Evolutionary conservation across 129 eudicot species (phyloP).

Genomic region (Logfia minima): DNA sequence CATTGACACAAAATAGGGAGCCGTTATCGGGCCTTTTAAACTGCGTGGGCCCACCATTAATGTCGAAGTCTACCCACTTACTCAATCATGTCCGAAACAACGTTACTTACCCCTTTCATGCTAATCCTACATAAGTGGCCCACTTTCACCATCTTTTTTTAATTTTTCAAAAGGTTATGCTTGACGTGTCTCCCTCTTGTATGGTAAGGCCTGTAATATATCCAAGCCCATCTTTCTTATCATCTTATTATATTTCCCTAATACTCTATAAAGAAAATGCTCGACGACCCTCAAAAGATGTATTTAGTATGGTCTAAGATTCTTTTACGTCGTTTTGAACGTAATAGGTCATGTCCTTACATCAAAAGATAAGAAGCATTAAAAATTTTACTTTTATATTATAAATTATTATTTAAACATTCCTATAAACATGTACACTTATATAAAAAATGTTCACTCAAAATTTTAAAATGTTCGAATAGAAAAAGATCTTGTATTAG

Average conservation of each 20-base stretch:
- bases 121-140: conserved; percentile 25
- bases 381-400: too few species aligned
- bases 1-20: neutral
- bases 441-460: too few species aligned
- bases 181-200: conserved; percentile 34
- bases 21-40: conserved; percentile 10
- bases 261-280: neutral
- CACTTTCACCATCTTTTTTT: conserved; percentile 23
- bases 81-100: conserved; percentile 19
- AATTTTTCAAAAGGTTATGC: conserved; percentile 20
- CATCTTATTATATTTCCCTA: neutral
- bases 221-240: neutral
- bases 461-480: too few species aligned
- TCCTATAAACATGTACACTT: too few species aligned
- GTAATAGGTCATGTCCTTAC: too few species aligned
- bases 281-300: too few species aligned
- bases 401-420: too few species aligned
- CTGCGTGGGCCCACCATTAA: conserved; percentile 25
- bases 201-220: conserved; percentile 4
- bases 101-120: conserved; percentile 24
- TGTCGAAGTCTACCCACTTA: conserved; percentile 24
- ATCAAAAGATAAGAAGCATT: too few species aligned
- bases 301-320: too few species aligned
- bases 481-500: too few species aligned
- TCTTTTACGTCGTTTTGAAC: too few species aligned